Conservation (phyloP, 768 basidiomycete species). For the Fomitopsis serialis region DNA sequence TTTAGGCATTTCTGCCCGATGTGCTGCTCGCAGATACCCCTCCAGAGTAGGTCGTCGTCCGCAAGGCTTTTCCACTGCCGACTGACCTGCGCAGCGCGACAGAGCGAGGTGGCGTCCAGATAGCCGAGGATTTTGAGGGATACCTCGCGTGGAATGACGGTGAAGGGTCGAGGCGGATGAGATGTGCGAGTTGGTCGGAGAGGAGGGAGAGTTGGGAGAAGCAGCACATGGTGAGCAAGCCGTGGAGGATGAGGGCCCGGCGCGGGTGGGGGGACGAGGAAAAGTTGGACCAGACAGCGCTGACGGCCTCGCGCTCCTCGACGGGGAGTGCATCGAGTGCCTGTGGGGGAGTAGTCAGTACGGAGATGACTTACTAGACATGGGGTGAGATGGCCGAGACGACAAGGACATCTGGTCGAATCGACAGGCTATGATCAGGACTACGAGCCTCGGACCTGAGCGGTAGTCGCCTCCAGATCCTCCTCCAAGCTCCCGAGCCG, state of each 20-base stretch:
- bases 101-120: constrained; percentile 90
- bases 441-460: no score
- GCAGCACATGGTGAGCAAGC: constrained; percentile 98
- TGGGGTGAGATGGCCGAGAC: background rate
- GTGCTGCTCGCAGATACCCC: constrained; percentile 95
- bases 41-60: constrained; percentile 95
- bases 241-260: constrained; percentile 91
- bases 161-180: constrained; percentile 94
- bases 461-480: background rate
- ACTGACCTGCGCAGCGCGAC: constrained; percentile 89
- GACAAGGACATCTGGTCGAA: background rate
- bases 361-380: background rate
- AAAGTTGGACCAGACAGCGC: constrained; percentile 93
- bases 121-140: constrained; percentile 80
- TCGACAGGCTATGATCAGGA: no score
- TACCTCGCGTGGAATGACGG: constrained; percentile 85
- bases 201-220: constrained; percentile 97
- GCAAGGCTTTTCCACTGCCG: constrained; percentile 82
- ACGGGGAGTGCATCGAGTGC: constrained; percentile 86
- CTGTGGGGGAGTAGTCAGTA: constrained; percentile 38
- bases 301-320: constrained; percentile 83
- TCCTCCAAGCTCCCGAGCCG: background rate
- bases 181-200: constrained; percentile 82
- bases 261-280: constrained; percentile 89
- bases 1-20: constrained; percentile 95